A percentile compares a stretch with the other conserved stretches of the same genome.
These are phyloP conservation scores for Penicillium sp. DNA, from an alignment of 2,329 filamentous ascomycete genomes.

Conservation along the genomic window DNA sequence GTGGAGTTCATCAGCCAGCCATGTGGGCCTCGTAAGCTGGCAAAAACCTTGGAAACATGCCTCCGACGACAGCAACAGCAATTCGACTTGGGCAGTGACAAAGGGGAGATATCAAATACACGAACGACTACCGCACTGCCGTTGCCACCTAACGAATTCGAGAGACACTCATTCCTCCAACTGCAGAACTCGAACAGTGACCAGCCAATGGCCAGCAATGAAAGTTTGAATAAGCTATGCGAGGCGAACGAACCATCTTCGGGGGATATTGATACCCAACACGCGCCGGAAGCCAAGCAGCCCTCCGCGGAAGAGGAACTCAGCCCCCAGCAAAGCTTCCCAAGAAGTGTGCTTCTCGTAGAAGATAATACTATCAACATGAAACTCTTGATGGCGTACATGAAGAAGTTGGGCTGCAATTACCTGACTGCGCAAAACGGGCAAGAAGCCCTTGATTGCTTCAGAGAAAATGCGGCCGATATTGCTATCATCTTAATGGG, in stretches of 20 bases:
- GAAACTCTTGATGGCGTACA: slow-evolving; percentile 31
- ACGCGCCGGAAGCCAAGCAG: too few species aligned
- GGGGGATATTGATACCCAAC: not conserved
- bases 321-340: not conserved
- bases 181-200: too few species aligned
- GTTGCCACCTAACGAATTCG: too few species aligned
- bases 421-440: slow-evolving; percentile 38
- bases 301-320: too few species aligned
- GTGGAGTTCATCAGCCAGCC: slow-evolving; percentile 38
- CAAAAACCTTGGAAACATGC: slow-evolving; percentile 25
- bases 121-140: not conserved
- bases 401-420: slow-evolving; percentile 30
- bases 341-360: slow-evolving; percentile 32
- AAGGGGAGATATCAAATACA: not conserved
- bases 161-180: too few species aligned
- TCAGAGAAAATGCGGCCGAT: slow-evolving; percentile 13
- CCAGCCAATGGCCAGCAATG: too few species aligned
- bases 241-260: not conserved
- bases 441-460: slow-evolving; percentile 32
- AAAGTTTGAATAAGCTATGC: too few species aligned
- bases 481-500: slow-evolving; percentile 20
- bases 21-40: slow-evolving; percentile 34
- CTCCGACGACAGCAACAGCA: slow-evolving; percentile 13
- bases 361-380: slow-evolving; percentile 42
- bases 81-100: not conserved